These are phyloP conservation scores for Epichloe hybrida DNA, from an alignment of 2,329 filamentous ascomycete species.

Conservation along the genomic window DNA sequence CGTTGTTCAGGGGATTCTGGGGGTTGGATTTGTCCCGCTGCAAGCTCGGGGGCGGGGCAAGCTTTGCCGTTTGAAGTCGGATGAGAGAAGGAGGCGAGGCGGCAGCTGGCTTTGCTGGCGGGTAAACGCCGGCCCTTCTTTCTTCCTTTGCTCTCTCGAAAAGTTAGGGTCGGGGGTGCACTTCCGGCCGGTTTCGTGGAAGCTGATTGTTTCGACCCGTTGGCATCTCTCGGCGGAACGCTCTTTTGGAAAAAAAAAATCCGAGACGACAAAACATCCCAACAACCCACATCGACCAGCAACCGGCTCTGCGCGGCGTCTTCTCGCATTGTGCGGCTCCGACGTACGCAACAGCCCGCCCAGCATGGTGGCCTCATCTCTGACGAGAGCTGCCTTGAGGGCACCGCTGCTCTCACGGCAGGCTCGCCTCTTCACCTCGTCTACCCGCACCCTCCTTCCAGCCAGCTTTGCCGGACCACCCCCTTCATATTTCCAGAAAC, in stretches of 20 bases:
- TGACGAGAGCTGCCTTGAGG: slow-evolving; percentile 5
- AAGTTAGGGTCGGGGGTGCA: background rate
- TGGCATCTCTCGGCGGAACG: background rate
- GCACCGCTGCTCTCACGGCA: slow-evolving; percentile 5
- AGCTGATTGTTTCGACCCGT: background rate
- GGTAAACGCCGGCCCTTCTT: slow-evolving; percentile 7
- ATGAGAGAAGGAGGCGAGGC: background rate
- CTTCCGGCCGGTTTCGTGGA: background rate
- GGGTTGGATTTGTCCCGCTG: background rate
- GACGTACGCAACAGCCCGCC: slow-evolving; percentile 4
- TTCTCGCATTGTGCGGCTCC: slow-evolving; percentile 4
- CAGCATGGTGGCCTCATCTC: slow-evolving; percentile 4
- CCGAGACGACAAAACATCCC: background rate
- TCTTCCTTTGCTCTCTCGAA: background rate
- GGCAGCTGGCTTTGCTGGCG: background rate
- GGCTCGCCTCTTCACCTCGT: slow-evolving; percentile 18
- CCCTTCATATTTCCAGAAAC: slow-evolving; percentile 67
- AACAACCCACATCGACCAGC: background rate
- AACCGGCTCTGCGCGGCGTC: slow-evolving; percentile 6
- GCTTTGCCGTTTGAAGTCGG: background rate
- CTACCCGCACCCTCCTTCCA: slow-evolving; percentile 19
- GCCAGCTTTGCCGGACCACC: slow-evolving; percentile 15
- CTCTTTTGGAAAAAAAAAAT: background rate
- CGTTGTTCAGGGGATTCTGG: background rate
- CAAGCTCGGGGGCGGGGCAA: background rate